Base-by-base conservation (phyloP, 2,329 filamentous ascomycete species). In the Podosphaera fusca region DNA sequence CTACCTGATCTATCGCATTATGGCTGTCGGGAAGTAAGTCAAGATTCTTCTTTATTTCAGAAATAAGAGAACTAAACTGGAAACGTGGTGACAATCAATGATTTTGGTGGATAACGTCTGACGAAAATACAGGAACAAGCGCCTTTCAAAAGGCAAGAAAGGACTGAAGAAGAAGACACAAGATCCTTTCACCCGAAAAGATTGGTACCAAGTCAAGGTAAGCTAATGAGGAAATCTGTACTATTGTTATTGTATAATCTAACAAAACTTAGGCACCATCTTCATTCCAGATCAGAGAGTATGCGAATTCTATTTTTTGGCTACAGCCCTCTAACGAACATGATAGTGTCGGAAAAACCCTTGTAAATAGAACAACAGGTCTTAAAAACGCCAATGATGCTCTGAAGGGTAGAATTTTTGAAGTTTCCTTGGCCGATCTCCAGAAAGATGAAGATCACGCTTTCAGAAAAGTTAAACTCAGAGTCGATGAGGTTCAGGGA, bases 131-230 rank as follows among this genome's bases (percentile, higher is more conserved):
- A 88, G 84, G 87, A 98, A 98, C 84, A 98, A 98, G 88, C 88
- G 92, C 81, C 83, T 98, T 79, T 96, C 92, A 66, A 98, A 98
- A 83, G 92, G 92, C 79, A 98, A 96, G 87, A 98, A 98, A 84
- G 90, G 92, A 75, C 81, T 96, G 73, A 96, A 96, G 87, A 96
- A 98, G 90, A 90, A 90, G 79, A 90, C 89, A 70, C 78, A 84
- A 69, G 92, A 98, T 75, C 90, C 92, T 70, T 96, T 96, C 80
- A 81, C 89, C 70, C 86, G 90, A 73, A 98, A 98, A 82, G 92
- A 96, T 74, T 96, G 94, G 87, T 98, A 89, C 79, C 86, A 84
- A 70, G 83, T 98, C 76, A 96, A 96, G 83, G 84, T 87, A 70
- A 66, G 76, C 58, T 57, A 31, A 57, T 59, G 35, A 38, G 10